Evolutionary conservation across 129 eudicot species (phyloP), one percentile per base, ranked within the genome.

Genomic region (Ambrosia artemisiifolia): DNA sequence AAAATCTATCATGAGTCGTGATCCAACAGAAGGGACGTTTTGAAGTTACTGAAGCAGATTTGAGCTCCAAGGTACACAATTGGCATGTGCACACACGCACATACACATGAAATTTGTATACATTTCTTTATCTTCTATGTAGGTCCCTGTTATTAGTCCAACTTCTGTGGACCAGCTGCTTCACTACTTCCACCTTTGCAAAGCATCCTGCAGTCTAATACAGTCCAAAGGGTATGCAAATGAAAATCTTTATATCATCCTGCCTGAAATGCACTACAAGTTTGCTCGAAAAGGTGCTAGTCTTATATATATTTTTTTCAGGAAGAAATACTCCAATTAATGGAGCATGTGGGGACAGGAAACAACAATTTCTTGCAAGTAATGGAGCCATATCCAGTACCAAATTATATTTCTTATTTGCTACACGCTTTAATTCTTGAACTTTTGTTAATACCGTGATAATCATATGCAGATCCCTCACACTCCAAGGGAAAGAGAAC

Each of bases 11-110:
- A 51, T 91, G 89, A 77, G 84, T 84, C 33, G 86, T 94, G 63
- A 77, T 91, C 42, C 86, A 86, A 63, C 90, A 85, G 30, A 88
- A 74, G 84, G 97, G 97, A 2, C 97, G 97, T 56, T 91, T 91
- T 75, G 83, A 91, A 83, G 90, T 91, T 63, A 88, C 90, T 11
- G 85, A 90, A 62, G 91, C 87, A 46, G 97, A 87, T 60, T 63
- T 78, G 56, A 79, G 64, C 30, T 44, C 75, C 19, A 76, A 76
- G 80, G 80, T 76, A 76, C 56, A 56, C 43, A 54, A 38, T 55
- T 30, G 43, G 43, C 43, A 38, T 5, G 43, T 38, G 43, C 10
- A 9, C 43, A 9, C 43, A 38, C 43, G 40, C 40, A 35, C 40
- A 7, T 3, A 35, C 40, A n/a, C n/a, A n/a, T n/a, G n/a, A n/a